Base-by-base conservation (phyloP, 78 protist species). In the Dictyostelium intermedium region DNA sequence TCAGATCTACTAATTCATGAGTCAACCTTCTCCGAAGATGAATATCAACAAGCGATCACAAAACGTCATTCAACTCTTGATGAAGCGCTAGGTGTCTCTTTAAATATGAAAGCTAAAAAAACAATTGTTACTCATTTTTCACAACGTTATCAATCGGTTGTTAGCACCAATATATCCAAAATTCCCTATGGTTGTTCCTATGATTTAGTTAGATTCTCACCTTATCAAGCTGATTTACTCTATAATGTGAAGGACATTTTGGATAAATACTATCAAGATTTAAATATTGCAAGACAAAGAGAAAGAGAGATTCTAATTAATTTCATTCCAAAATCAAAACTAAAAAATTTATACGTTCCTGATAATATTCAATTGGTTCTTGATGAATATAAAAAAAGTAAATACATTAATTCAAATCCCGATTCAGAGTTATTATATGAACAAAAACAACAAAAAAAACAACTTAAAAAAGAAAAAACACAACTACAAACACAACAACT, bases 11-110 rank as follows among this genome's bases (percentile, higher is more conserved):
- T 98, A 34, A 76, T 99, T 9, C 99, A 99, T 83, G 99, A 99
- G 83, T 98, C 99, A 23, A 99, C 99, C 30, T 98, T 98, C 10
- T 97, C 97, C 3, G 98, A 97, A 20, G 98, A 82, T 1, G 14
- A 95, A 27, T 25, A 5, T 7, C 60, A 2, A 14, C 97, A 97
- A 50, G 97, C 97, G 2, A 10, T 56, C 14, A 69, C 25, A 5
- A 96, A 97, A 92, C 79, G 85, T 50, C 97, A 96, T 86, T 77
- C 91, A 32, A 96, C 99, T 2, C 14, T 81, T 8, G 35, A 60
- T 25, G 99, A 98, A 72, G 99, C 99, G 0, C 34, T 98, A 8
- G 25, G 1, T 4, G 95, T 87, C 9, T 98, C 96, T 1, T 11
- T 0, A 27, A 27, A 84, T 27, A 97, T 96, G 99, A 60, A 80